These are phyloP conservation scores for Fusarium drepaniforme DNA, from an alignment of 2,329 filamentous ascomycete genomes.

Conservation along the genomic window DNA sequence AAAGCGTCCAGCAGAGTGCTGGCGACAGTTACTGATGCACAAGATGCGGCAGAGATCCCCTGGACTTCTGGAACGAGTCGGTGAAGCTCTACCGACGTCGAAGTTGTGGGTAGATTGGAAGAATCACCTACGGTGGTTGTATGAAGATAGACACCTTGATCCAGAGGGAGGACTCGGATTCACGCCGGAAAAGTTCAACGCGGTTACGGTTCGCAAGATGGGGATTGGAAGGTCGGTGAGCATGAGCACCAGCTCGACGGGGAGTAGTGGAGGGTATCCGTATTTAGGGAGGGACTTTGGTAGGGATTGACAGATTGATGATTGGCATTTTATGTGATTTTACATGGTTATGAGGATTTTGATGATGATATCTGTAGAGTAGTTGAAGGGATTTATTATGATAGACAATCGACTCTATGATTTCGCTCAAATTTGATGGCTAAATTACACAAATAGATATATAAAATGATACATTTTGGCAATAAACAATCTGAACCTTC, in stretches of 20 bases:
- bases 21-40: constrained; percentile 18
- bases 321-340: neutral
- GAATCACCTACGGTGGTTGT: constrained; percentile 12
- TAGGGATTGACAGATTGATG: neutral
- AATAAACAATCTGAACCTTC: neutral
- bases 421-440: neutral
- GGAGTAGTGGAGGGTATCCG: neutral
- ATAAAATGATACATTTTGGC: neutral
- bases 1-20: constrained; percentile 15
- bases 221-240: constrained; percentile 20
- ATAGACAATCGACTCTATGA: neutral
- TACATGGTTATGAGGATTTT: neutral
- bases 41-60: constrained; percentile 14
- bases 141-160: constrained; percentile 13
- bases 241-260: constrained; percentile 19
- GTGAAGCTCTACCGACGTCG: neutral
- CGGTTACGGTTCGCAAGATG: constrained; percentile 12
- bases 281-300: neutral
- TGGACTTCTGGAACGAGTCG: constrained; percentile 17
- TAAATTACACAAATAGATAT: neutral
- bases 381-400: neutral
- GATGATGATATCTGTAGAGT: neutral
- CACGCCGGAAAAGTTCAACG: constrained; percentile 22
- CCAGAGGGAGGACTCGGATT: constrained; percentile 24
- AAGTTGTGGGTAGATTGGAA: constrained; percentile 19